These are phyloP conservation scores for Remersonia thermophila DNA, from an alignment of 2,329 filamentous ascomycete genomes.

Conservation along the genomic window DNA sequence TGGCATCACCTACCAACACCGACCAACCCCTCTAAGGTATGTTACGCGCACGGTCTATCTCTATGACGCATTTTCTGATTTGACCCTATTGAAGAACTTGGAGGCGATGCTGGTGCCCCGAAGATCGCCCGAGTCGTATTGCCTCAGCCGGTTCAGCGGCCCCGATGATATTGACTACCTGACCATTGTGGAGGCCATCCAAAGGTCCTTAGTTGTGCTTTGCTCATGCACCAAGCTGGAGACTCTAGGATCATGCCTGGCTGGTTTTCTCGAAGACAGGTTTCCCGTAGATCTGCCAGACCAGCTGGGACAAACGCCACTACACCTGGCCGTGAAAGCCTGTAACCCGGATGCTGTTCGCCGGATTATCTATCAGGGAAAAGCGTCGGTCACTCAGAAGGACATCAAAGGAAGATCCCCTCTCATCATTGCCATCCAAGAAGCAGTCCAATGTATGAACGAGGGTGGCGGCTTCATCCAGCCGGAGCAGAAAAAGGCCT, in stretches of 20 bases:
- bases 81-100: neutral
- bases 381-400: conserved; percentile 4
- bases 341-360: conserved; percentile 5
- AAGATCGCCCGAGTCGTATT: conserved; percentile 4
- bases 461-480: neutral
- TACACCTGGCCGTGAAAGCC: conserved; percentile 3
- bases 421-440: conserved; percentile 6
- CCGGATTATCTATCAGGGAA: conserved; percentile 4
- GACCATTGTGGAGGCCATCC: conserved; percentile 2
- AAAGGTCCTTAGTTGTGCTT: conserved; percentile 3
- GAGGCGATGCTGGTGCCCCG: conserved; percentile 1
- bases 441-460: conserved; percentile 1
- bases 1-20: conserved; percentile 5
- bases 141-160: conserved; percentile 7
- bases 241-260: neutral
- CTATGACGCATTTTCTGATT: too few species aligned
- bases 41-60: too few species aligned
- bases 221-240: conserved; percentile 1
- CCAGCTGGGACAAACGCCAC: conserved; percentile 1
- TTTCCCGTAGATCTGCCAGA: conserved; percentile 4
- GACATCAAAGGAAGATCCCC: conserved; percentile 3
- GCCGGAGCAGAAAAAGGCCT: conserved; percentile 1
- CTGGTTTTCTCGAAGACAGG: conserved; percentile 2
- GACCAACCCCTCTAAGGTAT: conserved; percentile 1
- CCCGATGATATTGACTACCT: conserved; percentile 7